Conservation (phyloP, 306 rosid genomes). For the Acacia confusa region DNA sequence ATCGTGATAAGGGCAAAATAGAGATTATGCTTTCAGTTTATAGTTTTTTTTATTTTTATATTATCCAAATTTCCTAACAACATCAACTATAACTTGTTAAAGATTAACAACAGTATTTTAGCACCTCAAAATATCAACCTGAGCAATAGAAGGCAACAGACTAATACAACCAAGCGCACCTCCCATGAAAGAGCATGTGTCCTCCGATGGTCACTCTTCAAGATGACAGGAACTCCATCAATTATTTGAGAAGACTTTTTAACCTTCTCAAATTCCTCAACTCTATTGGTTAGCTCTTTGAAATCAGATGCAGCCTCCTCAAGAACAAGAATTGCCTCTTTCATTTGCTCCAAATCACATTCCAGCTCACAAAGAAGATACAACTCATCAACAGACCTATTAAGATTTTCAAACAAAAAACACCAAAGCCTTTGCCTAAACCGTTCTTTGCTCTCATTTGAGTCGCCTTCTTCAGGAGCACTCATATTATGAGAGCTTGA, state of each 20-base stretch:
- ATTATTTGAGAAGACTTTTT: constrained; percentile 72
- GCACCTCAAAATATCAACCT: constrained; percentile 33
- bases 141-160: constrained; percentile 26
- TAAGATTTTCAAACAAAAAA: constrained; percentile 96
- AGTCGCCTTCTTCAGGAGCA: constrained; percentile 62
- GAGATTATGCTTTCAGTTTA: constrained; percentile 12
- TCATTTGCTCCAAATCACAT: constrained; percentile 96
- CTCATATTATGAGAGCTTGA: constrained; percentile 51
- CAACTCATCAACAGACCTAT: constrained; percentile 97
- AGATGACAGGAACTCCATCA: constrained; percentile 69
- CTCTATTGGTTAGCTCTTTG: constrained; percentile 77
- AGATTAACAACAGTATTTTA: constrained; percentile 30
- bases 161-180: constrained; percentile 53
- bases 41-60: background rate
- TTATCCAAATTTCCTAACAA: constrained; percentile 15
- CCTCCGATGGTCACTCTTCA: constrained; percentile 94
- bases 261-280: constrained; percentile 88
- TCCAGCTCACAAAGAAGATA: constrained; percentile 99
- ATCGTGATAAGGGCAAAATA: constrained; percentile 12
- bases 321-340: constrained; percentile 96
- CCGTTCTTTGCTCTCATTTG: constrained; percentile 92
- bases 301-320: constrained; percentile 97
- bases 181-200: constrained; percentile 99
- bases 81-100: constrained; percentile 21
- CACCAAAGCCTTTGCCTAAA: constrained; percentile 99